Evolutionary conservation across 2,329 filamentous ascomycete species (phyloP), one percentile per base, ranked within the genome.

Genomic region (Claviceps citrina): DNA sequence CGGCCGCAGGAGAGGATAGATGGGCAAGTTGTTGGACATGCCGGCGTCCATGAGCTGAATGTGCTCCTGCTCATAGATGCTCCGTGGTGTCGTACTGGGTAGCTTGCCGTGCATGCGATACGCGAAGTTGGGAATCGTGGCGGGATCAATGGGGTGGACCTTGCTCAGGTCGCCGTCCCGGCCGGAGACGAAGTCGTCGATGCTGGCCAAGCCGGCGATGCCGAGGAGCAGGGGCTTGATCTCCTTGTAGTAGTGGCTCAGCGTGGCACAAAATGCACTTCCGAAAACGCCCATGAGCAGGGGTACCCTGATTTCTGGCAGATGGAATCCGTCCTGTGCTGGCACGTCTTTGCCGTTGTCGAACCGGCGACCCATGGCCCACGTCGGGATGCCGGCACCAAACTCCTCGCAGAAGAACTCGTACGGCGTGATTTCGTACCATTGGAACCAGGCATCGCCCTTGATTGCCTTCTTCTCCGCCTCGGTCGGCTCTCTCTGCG

Each of bases 11-110:
- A 96, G 71, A 0, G 91, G 91, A 56, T 98, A 98, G 31, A 96
- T 87, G 2, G 91, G 91, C 7, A 98, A 68, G 54, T 98, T 98
- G 57, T 98, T 96, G 47, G 84, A 93, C 91, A 98, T 98, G 38
- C 91, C 91, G 2, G 91, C 87, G 58, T 98, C 91, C 87, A 95
- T 96, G 13, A 89, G 70, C 47, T 84, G 79, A 15, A 89, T 68
- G 55, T 93, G 81, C 33, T 78, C 68, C 12, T 69, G 70, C 15
- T 74, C 66, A 51, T 83, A 78, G 30, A 94, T 74, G 43, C 76
- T 85, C 25, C 79, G 73, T 0, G 91, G 86, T n/a, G 81, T 81
- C 0, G 84, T 83, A 1, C 73, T 61, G 1, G 85, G 81, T 6
- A 98, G 67, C 44, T 74, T 69, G 10, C 74, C 78, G 49, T 81